Conservation (phyloP, 768 basidiomycete species). For the Suillus subalutaceus region DNA sequence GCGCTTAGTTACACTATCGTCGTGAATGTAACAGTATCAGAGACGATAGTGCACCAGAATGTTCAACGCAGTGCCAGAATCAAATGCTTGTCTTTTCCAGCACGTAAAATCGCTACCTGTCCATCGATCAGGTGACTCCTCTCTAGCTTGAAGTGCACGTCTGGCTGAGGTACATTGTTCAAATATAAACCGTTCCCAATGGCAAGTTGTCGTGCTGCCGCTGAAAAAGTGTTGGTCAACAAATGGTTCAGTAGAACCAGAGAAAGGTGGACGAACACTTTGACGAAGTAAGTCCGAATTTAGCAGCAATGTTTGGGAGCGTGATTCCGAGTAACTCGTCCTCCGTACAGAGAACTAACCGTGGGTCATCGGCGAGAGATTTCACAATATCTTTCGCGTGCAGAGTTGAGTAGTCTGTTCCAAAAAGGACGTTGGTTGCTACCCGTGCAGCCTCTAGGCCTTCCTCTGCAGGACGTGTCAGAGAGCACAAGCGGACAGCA, state of each 20-base stretch:
- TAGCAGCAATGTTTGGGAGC: slow-evolving; percentile 63
- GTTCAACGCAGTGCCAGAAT: slow-evolving; percentile 47
- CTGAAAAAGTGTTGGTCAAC: slow-evolving; percentile 39
- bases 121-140: slow-evolving; percentile 58
- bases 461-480: slow-evolving; percentile 31
- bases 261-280: slow-evolving; percentile 50
- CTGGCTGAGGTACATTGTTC: slow-evolving; percentile 63
- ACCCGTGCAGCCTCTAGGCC: slow-evolving; percentile 45
- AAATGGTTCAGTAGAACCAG: not conserved
- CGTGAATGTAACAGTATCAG: not conserved
- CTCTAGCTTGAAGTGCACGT: slow-evolving; percentile 46
- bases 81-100: slow-evolving; percentile 73
- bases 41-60: not conserved
- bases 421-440: slow-evolving; percentile 51
- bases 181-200: slow-evolving; percentile 70
- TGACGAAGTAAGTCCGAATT: slow-evolving; percentile 60
- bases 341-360: slow-evolving; percentile 55
- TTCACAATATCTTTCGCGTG: slow-evolving; percentile 56
- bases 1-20: not conserved
- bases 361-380: slow-evolving; percentile 67
- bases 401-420: slow-evolving; percentile 42
- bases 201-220: slow-evolving; percentile 65
- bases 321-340: slow-evolving; percentile 56
- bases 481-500: not conserved
- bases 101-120: slow-evolving; percentile 64